Evolutionary conservation across 1,284 basidiomycete genomes (phyloP).

Genomic region (Trichosporon sp.): DNA sequence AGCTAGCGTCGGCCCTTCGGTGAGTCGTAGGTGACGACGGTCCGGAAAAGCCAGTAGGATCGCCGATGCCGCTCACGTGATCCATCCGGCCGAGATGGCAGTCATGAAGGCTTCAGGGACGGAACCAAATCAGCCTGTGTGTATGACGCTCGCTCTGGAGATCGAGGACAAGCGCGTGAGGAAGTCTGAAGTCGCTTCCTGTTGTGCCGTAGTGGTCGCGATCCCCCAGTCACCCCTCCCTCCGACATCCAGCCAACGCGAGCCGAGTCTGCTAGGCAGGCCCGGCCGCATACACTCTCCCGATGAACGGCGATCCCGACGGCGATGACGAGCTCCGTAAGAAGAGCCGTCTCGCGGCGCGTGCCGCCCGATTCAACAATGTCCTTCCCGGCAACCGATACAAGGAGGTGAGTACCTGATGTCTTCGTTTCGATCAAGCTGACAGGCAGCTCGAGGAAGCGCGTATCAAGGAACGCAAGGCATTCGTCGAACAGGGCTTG

Average conservation of each 20-base stretch:
- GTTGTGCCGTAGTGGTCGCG: not conserved
- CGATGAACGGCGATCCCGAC: conserved; percentile 37
- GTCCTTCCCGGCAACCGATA: conserved; percentile 53
- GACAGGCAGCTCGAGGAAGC: conserved; percentile 58
- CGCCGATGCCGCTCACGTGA: conserved; percentile 15
- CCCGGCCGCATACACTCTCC: conserved; percentile 9
- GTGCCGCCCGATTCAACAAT: conserved; percentile 54
- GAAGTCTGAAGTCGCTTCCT: not conserved
- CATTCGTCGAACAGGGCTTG: conserved; percentile 77
- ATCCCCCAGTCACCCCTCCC: not conserved
- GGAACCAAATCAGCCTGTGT: conserved; percentile 5
- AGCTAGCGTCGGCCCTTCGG: not conserved
- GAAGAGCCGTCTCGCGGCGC: conserved; percentile 41
- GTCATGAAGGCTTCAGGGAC: conserved; percentile 10
- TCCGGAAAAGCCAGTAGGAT: conserved; percentile 13
- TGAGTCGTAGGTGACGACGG: conserved; percentile 18
- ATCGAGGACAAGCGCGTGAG: not conserved
- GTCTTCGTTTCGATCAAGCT: not conserved
- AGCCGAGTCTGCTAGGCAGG: conserved; percentile 28
- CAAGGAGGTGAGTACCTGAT: conserved; percentile 46
- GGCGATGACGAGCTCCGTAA: conserved; percentile 43
- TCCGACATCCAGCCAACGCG: conserved; percentile 10
- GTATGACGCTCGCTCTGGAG: conserved; percentile 16
- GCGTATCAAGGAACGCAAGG: conserved; percentile 72
- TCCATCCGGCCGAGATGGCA: not conserved